Base-by-base conservation (phyloP, 768 basidiomycete genomes). In the Lanmaoa pseudosensibilis region DNA sequence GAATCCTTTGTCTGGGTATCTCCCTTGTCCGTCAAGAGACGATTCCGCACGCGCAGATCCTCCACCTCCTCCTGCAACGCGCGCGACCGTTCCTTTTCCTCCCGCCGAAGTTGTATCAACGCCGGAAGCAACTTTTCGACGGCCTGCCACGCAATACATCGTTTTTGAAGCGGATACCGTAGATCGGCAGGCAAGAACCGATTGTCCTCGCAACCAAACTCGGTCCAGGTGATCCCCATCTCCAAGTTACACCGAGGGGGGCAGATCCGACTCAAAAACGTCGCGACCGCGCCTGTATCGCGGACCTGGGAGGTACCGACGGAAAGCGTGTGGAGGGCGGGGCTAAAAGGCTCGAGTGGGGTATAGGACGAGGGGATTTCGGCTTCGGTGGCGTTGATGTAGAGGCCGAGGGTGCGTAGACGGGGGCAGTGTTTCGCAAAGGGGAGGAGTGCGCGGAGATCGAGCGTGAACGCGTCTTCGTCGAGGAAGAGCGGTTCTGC, bases 231-330 rank as follows among this genome's bases (percentile, higher is more conserved):
- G 45, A 83, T 71, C 0, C 83, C 84, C 30, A 67, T 70, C 37
- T 77, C 75, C 10, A 85, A 48, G 9, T 36, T 47, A 62, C 79
- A 83, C 3, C 65, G 64, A 2, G 74, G 60, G 0, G 83, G 81
- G 37, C 79, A 77, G 4, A 87, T 61, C 19, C 76, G 77, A 60
- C 80, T 80, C 52, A 87, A 73, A 60, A 81, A 85, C 12, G 81
- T 73, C 18, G 84, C 77, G 32, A 80, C 77, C 0, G 76, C 60
- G 5, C 72, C 76, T 5, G 75, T 66, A 15, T 82, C 75, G 2
- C 63, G 46, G 27, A 83, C 76, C 48, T 69, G 67, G 18, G 83
- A 85, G 0, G 82, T 76, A 0, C 84, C 85, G 58, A 85, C 69
- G 16, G 76, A 76, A 12, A 87, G 45, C 9, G 56, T 45, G 2